These are phyloP conservation scores for Tuber umbilicatum DNA, from an alignment of 495 filamentous ascomycete genomes.

Conservation along the genomic window DNA sequence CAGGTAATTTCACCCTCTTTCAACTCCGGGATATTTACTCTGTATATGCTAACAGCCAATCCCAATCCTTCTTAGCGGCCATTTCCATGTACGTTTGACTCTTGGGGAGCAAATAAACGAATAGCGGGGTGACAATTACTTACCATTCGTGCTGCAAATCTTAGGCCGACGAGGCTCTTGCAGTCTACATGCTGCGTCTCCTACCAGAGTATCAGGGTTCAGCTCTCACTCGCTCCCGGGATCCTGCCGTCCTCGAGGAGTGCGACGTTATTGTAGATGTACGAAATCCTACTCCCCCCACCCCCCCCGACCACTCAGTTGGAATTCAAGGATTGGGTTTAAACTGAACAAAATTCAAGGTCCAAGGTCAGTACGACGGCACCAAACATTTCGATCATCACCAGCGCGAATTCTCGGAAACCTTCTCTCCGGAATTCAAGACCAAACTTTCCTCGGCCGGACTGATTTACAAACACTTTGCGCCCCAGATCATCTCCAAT, in stretches of 20 bases:
- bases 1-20: conserved; percentile 50
- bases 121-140: conserved; percentile 5
- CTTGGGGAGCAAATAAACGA: not conserved
- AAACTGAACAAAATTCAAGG: conserved; percentile 9
- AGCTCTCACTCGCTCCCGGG: conserved; percentile 76
- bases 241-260: conserved; percentile 64
- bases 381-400: conserved; percentile 89
- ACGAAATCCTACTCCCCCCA: conserved; percentile 47
- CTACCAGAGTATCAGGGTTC: conserved; percentile 72
- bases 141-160: not conserved
- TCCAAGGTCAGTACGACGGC: conserved; percentile 69
- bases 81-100: conserved; percentile 65
- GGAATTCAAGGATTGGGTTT: not conserved
- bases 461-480: conserved; percentile 93
- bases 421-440: conserved; percentile 63
- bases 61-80: conserved; percentile 52
- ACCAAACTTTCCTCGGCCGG: conserved; percentile 93
- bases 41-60: conserved; percentile 19
- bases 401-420: conserved; percentile 80
- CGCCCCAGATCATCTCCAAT: conserved; percentile 68
- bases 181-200: conserved; percentile 87
- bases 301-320: not conserved
- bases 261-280: conserved; percentile 97
- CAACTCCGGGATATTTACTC: not conserved
- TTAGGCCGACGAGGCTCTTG: conserved; percentile 88